These are phyloP conservation scores for Neurospora intermedia DNA, from an alignment of 495 filamentous ascomycete genomes.

Conservation along the genomic window DNA sequence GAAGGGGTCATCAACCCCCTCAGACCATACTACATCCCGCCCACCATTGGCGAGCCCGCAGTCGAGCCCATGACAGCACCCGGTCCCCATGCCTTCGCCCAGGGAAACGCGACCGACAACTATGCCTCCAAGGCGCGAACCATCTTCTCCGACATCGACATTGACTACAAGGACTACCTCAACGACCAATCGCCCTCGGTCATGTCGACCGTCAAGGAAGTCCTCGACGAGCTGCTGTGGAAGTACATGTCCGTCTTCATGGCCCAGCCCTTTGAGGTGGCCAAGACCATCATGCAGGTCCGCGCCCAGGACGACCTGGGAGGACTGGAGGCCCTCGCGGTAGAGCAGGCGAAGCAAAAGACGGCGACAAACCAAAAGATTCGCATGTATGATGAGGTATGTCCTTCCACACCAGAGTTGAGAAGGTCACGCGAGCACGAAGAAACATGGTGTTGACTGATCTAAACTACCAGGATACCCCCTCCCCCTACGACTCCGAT, in stretches of 20 bases:
- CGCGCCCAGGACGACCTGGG: conserved; percentile 42
- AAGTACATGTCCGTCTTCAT: conserved; percentile 77
- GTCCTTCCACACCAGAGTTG: neutral
- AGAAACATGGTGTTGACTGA: too few species aligned
- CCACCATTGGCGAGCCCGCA: conserved; percentile 53
- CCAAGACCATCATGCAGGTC: conserved; percentile 85
- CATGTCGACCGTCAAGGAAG: conserved; percentile 56
- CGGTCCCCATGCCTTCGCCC: conserved; percentile 31
- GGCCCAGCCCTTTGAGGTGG: conserved; percentile 93
- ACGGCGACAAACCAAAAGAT: conserved; percentile 28
- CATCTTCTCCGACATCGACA: conserved; percentile 72
- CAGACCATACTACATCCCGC: conserved; percentile 88
- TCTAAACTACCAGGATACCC: neutral
- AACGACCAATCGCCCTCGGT: conserved; percentile 64
- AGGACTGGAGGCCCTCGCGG: conserved; percentile 16
- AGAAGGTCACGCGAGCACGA: neutral
- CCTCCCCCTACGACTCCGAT: conserved; percentile 41
- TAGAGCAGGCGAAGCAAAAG: conserved; percentile 15
- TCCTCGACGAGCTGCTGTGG: conserved; percentile 71
- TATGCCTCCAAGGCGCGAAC: conserved; percentile 72
- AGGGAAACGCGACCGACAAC: conserved; percentile 37
- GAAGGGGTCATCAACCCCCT: conserved; percentile 69
- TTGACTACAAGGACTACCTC: conserved; percentile 84
- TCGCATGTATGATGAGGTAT: conserved; percentile 40
- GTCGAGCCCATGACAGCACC: conserved; percentile 25